These are phyloP conservation scores for Leccinum longicurvipes DNA, from an alignment of 768 basidiomycete genomes.

Conservation along the genomic window DNA sequence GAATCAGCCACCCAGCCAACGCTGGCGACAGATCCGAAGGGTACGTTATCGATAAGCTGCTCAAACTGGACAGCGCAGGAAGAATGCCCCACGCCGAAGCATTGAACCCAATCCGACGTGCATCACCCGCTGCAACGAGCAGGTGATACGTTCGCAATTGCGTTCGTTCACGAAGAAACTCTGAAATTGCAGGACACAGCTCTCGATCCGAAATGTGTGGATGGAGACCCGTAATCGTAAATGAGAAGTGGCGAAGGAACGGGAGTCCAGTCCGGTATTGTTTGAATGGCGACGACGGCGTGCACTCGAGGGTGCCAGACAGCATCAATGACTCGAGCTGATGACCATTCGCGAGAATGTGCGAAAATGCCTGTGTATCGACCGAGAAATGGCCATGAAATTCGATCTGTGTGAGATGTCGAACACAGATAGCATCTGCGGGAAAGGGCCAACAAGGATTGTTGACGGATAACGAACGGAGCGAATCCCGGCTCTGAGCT, in stretches of 20 bases:
- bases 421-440: slow-evolving; percentile 47
- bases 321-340: slow-evolving; percentile 63
- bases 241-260: slow-evolving; percentile 62
- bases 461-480: slow-evolving; percentile 54
- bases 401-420: slow-evolving; percentile 61
- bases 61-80: slow-evolving; percentile 51
- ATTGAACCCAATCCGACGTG: slow-evolving; percentile 59
- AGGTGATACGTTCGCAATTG: slow-evolving; percentile 54
- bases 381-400: slow-evolving; percentile 56
- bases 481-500: slow-evolving; percentile 46
- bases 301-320: slow-evolving; percentile 51
- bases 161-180: slow-evolving; percentile 57
- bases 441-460: slow-evolving; percentile 60
- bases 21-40: slow-evolving; percentile 61
- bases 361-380: slow-evolving; percentile 49
- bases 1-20: slow-evolving; percentile 67
- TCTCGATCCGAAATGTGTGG: slow-evolving; percentile 52
- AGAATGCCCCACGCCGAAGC: slow-evolving; percentile 71
- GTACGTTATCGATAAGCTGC: slow-evolving; percentile 57
- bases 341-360: slow-evolving; percentile 57
- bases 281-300: slow-evolving; percentile 50
- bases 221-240: slow-evolving; percentile 44
- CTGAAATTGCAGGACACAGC: slow-evolving; percentile 65
- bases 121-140: slow-evolving; percentile 41
- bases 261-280: slow-evolving; percentile 43